Conservation (phyloP, 108 stramenopile species). For the Nitzschia sp. region DNA sequence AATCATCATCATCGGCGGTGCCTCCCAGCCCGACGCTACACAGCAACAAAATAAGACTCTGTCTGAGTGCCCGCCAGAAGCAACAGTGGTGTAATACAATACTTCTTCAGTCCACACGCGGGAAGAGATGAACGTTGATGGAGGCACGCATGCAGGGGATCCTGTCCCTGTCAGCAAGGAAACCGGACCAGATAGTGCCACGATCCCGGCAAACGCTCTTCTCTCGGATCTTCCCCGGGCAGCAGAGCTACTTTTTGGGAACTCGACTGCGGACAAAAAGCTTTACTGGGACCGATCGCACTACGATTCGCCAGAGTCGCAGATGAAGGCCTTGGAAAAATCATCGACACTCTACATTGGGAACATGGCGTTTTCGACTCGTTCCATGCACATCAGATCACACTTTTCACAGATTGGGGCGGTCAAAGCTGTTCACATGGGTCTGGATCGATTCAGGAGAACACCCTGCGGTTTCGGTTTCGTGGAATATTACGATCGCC, state of each 20-base stretch:
- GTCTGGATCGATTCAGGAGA: conserved; percentile 81
- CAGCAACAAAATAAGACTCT: too few relatives aligned
- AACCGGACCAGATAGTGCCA: neutral
- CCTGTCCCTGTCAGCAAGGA: neutral
- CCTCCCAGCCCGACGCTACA: too few relatives aligned
- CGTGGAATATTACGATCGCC: conserved; percentile 81
- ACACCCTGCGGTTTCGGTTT: conserved; percentile 97
- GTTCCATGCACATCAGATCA: conserved; percentile 78
- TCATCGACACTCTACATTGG: conserved; percentile 92
- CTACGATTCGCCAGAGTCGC: conserved; percentile 69
- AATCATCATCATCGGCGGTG: too few relatives aligned
- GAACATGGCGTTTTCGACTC: conserved; percentile 94
- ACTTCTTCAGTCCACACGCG: too few relatives aligned
- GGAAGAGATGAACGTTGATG: neutral
- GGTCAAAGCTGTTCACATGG: conserved; percentile 87
- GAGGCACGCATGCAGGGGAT: neutral
- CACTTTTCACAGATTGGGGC: conserved; percentile 87
- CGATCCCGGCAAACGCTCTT: neutral
- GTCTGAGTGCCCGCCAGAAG: too few relatives aligned
- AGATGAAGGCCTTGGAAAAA: conserved; percentile 64
- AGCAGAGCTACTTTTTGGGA: conserved; percentile 69
- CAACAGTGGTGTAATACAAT: too few relatives aligned
- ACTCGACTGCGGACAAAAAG: conserved; percentile 58
- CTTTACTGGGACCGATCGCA: conserved; percentile 89
- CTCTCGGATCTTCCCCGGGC: conserved; percentile 42